Base-by-base conservation (phyloP, 805 yeast genomes). In the Scheffersomyces spartinae region DNA sequence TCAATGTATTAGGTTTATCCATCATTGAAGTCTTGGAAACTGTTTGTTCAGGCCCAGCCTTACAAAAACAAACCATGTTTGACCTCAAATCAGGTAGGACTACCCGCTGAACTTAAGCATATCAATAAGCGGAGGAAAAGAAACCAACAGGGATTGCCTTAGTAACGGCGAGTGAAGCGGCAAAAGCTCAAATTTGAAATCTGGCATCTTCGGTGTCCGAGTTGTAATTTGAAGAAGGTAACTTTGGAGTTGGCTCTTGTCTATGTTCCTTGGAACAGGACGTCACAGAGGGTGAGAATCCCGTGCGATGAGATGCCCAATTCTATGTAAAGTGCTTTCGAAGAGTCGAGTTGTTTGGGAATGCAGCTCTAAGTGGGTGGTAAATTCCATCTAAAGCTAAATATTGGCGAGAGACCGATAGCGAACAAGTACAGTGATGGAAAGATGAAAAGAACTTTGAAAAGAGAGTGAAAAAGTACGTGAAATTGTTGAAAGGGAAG, bases 361-460 rank as follows among this genome's bases (percentile, higher is more conserved):
- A 49, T 52, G 58, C 59, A 52, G 60, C 57, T 40, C 55, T 50
- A 53, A 32, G 35, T 34, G 49, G 49, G 52, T 45, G 50, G 53
- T 47, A 43, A 39, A 49, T 46, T 50, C 59, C 60, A 51, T 49
- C 55, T 52, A 51, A 55, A 48, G 60, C 61, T 55, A 49, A 54
- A 53, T 54, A 52, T 52, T 50, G 59, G 62, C 58, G 57, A 52
- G 61, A 52, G 59, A 53, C 61, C 59, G 61, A 53, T 55, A 55
- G 58, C 58, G 57, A 53, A 53, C 61, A 55, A 52, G 61, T 53
- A 55, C 58, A 49, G 60, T 55, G 59, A 55, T 44, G 59, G 59
- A 55, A 52, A 54, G 61, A 53, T 55, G 59, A 53, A 53, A 54
- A 52, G 59, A 42, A 52, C 57, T 49, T 49, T 52, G 58, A 51